Evolutionary conservation across 495 filamentous ascomycete species (phyloP).

Genomic region (Penicillium malachiteum): DNA sequence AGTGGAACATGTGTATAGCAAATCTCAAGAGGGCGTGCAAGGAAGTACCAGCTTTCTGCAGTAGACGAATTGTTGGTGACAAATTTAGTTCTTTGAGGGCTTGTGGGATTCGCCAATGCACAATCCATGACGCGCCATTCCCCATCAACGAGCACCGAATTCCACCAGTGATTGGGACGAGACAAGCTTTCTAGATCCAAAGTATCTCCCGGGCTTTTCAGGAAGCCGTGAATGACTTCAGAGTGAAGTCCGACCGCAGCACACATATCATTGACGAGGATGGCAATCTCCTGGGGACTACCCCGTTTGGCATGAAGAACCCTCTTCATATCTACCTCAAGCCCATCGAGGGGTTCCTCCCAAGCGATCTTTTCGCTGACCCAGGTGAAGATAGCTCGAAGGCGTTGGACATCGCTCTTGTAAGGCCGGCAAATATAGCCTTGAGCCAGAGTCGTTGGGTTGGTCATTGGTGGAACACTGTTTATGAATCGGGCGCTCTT

Average conservation of each 20-base stretch:
- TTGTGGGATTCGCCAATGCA: slow-evolving; percentile 84
- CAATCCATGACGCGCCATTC: slow-evolving; percentile 98
- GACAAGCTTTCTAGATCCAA: slow-evolving; percentile 70
- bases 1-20: slow-evolving; percentile 96
- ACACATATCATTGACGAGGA: slow-evolving; percentile 92
- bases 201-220: slow-evolving; percentile 85
- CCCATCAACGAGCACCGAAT: slow-evolving; percentile 86
- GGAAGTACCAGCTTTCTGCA: slow-evolving; percentile 89
- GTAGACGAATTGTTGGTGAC: slow-evolving; percentile 65
- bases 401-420: slow-evolving; percentile 87
- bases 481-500: slow-evolving; percentile 92
- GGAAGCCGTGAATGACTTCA: slow-evolving; percentile 80
- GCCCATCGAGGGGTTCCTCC: slow-evolving; percentile 86
- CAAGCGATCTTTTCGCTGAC: slow-evolving; percentile 92
- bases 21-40: slow-evolving; percentile 77
- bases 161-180: slow-evolving; percentile 97
- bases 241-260: slow-evolving; percentile 81
- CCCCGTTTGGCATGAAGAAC: slow-evolving; percentile 83
- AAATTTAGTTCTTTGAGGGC: slow-evolving; percentile 74
- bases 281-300: slow-evolving; percentile 87
- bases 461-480: slow-evolving; percentile 86
- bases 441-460: slow-evolving; percentile 78
- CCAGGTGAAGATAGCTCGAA: slow-evolving; percentile 96
- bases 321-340: slow-evolving; percentile 70
- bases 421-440: slow-evolving; percentile 94